Base-by-base conservation (phyloP, 306 rosid species). In the Lotus japonicus region DNA sequence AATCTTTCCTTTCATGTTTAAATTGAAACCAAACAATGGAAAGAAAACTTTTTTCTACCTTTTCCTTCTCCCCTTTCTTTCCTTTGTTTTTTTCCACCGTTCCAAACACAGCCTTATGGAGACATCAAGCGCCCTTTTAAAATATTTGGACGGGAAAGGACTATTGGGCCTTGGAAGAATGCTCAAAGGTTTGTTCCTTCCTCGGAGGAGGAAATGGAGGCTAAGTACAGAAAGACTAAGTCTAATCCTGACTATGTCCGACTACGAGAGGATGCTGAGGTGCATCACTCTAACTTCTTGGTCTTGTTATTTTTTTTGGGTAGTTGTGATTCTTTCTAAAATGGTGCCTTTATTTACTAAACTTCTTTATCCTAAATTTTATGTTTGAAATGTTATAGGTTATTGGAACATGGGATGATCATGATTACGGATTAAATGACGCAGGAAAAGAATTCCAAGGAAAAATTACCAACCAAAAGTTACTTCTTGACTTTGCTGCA, bases 371-470 rank as follows among this genome's bases (percentile, higher is more conserved):
- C 64, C 68, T 63, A 65, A 81, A 74, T 64, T 53, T 42, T 52
- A 46, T 48, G 60, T 31, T 74, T 65, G 71, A 48, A 53, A 75
- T 81, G 71, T 45, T 67, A 56, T 78, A 89, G 92, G 91, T 89
- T 68, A 76, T 90, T 71, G 97, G 97, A 46, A 86, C 89, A 36
- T 90, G 97, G 97, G 97, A 90, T 79, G 95, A 90, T 74, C 97
- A 87, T 45, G 97, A 90, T 81, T 87, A 87, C 75, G 97, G 97
- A 76, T 79, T 90, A 70, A 90, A 87, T 64, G 82, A 87, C 70
- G 95, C 90, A 43, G 97, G 92, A 57, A 90, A 87, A 80, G 95
- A 90, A 72, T 82, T 90, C 82, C 19, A 19, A 4, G 64, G 68
- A 60, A 90, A 87, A 83, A 12, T 35, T 54, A 75, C 81, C 35